Base-by-base conservation (phyloP, 2,329 filamentous ascomycete species). In the Talaromyces sp. region DNA sequence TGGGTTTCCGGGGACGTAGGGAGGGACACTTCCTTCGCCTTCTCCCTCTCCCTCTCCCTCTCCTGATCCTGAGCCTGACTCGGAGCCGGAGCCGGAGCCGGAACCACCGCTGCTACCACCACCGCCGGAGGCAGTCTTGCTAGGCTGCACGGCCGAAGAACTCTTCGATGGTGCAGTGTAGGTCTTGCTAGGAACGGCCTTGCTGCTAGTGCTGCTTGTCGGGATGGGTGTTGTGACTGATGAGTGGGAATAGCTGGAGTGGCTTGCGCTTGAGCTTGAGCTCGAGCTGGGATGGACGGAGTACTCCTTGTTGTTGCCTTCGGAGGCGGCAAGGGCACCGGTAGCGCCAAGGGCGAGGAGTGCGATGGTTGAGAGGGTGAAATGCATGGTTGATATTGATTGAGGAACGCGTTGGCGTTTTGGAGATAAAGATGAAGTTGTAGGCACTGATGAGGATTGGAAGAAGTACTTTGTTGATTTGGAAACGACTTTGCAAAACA, bases 301-400 rank as follows among this genome's bases (percentile, higher is more conserved):
- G 69, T 67, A 27, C 66, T 70, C 60, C 68, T 59, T n/a, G 69
- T 37, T 68, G 1, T 64, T 13, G 24, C 57, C 54, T 4, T 65
- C 41, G 4, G 64, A 50, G 37, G 66, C 67, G 19, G 60, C 64
- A 19, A 64, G 66, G 33, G 70, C 66, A 61, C 68, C 64, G 16
- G 68, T 67, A n/a, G 68, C 68, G 24, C 67, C 67, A 45, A 73
- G 56, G 60, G 70, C 68, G 58, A 72, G 58, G 11, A 68, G 68
- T n/a, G 73, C 27, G 14, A 67, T 5, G 22, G 39, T 13, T 60
- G 64, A 50, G 41, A 64, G 43, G 22, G 63, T 69, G 68, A 75
- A 69, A 64, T 72, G 70, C 75, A 77, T 77, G 5, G 64, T 67
- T 72, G 68, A 31, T 22, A 19, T 41, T 24, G n/a, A 8, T 14